Percentiles rank a stretch among this genome's conserved stretches.
phyloP scores from a whole-genome alignment of 106 monocot genomes.

The Ottelia alismoides region DNA sequence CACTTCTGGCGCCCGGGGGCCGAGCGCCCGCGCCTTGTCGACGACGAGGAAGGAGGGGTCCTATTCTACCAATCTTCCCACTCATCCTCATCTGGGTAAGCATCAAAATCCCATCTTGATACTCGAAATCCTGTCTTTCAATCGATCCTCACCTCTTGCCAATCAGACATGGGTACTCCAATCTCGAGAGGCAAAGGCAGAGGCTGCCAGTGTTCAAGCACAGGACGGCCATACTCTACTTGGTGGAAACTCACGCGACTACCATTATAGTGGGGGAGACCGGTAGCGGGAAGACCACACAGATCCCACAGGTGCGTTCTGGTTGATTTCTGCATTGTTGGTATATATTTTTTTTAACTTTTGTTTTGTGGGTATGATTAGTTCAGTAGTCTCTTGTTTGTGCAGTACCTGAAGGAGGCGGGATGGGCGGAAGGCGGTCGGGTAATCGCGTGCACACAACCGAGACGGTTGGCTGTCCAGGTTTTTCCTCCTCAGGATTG shows the following conservation, averaged over 20 bases:
- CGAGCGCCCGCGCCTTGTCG: conserved; percentile 46
- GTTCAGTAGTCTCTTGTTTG: too few species aligned
- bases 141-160: neutral
- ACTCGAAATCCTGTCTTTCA: neutral
- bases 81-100: conserved; percentile 29
- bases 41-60: conserved; percentile 94
- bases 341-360: too few species aligned
- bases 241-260: conserved; percentile 85
- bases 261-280: conserved; percentile 92
- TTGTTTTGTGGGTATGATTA: too few species aligned
- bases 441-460: conserved; percentile 88
- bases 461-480: conserved; percentile 87
- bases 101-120: neutral
- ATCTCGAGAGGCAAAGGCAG: conserved; percentile 77
- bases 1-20: conserved; percentile 86
- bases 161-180: conserved; percentile 41
- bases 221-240: conserved; percentile 57
- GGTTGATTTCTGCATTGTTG: too few species aligned
- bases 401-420: conserved; percentile 77
- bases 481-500: too few species aligned
- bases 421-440: conserved; percentile 95
- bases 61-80: conserved; percentile 50
- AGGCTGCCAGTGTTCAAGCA: conserved; percentile 80
- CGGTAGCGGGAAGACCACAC: conserved; percentile 94
- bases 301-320: conserved; percentile 99